phyloP scores from a whole-genome alignment of 2,329 filamentous ascomycete species.

The Drechmeria coniospora region DNA sequence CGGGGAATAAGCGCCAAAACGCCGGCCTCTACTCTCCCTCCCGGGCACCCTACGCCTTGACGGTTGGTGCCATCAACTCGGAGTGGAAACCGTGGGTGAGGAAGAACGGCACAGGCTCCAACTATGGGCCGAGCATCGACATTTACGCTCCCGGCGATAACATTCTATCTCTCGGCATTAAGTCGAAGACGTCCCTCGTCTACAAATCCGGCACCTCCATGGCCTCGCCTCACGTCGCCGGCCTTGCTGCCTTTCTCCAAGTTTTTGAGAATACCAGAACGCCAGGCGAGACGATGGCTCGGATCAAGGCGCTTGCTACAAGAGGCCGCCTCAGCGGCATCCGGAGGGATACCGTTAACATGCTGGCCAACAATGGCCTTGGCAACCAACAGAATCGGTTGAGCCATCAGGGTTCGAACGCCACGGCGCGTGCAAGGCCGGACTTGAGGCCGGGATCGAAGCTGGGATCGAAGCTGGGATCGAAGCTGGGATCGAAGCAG shows the following conservation, averaged over 20 bases:
- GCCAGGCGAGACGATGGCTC: neutral
- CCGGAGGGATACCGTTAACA: neutral
- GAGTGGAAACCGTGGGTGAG: slow-evolving; percentile 10
- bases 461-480: too few species aligned
- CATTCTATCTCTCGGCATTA: slow-evolving; percentile 31
- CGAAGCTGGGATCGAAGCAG: too few species aligned
- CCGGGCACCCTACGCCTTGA: slow-evolving; percentile 30
- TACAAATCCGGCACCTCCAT: slow-evolving; percentile 44
- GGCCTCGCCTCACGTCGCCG: slow-evolving; percentile 45
- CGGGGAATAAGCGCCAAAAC: slow-evolving; percentile 30
- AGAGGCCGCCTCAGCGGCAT: neutral
- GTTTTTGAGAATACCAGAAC: neutral
- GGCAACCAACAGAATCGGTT: too few species aligned
- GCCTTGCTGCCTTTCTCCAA: slow-evolving; percentile 21
- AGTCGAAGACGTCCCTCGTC: slow-evolving; percentile 22
- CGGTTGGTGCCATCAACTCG: slow-evolving; percentile 33
- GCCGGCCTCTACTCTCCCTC: slow-evolving; percentile 24
- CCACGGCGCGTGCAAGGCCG: too few species aligned
- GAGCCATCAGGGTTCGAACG: too few species aligned
- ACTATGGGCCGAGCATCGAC: slow-evolving; percentile 32
- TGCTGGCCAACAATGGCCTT: neutral
- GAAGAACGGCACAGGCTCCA: slow-evolving; percentile 30
- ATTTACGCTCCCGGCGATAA: slow-evolving; percentile 33
- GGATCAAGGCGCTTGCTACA: neutral
- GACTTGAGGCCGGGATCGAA: too few species aligned